Percentiles rank a stretch among this genome's conserved stretches.
phyloP scores from a whole-genome alignment of 2,329 filamentous ascomycete species.

The Geoglossum cookeanum region DNA sequence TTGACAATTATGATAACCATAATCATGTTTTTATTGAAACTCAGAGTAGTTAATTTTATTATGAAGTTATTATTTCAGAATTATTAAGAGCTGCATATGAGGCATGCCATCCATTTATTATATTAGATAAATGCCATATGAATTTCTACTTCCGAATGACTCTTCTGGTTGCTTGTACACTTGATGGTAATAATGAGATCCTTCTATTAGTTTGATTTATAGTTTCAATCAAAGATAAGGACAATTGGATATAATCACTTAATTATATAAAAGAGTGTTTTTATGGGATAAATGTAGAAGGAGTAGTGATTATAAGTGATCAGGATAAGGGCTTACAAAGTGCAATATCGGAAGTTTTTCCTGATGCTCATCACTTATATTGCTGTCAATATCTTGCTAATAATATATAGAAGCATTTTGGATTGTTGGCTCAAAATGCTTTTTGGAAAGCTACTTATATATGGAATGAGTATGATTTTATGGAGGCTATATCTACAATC shows the following conservation, averaged over 20 bases:
- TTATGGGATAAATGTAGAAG: not conserved
- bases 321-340: not conserved
- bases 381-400: not conserved
- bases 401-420: not conserved
- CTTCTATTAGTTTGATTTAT: not conserved
- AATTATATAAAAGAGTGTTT: not conserved
- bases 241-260: not conserved
- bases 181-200: not conserved
- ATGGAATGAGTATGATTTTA: not conserved
- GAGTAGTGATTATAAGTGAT: not conserved
- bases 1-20: not conserved
- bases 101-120: not conserved
- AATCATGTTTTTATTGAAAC: not conserved
- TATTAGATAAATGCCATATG: not conserved
- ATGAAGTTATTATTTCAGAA: not conserved
- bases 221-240: not conserved
- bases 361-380: not conserved
- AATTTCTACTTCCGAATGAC: not conserved
- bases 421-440: not conserved
- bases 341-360: not conserved
- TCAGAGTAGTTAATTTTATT: not conserved
- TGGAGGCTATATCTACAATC: not conserved
- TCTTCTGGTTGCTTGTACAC: not conserved
- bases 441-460: not conserved
- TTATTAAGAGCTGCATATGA: not conserved